Evolutionary conservation across 345 rosid species (phyloP).

Genomic region (Citrus medica): DNA sequence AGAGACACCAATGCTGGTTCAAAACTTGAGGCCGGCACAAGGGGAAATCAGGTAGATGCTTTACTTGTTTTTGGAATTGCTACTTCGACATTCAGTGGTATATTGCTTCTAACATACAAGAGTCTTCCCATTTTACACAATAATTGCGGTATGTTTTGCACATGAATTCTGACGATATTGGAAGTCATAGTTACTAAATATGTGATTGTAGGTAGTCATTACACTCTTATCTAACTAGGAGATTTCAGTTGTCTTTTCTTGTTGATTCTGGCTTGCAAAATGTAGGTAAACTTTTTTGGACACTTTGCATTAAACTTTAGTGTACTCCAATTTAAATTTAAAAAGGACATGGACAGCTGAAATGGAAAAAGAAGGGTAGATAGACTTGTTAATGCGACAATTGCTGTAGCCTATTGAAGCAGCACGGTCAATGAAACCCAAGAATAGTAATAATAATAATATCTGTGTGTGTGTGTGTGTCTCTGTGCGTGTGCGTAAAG

Average conservation of each 20-base stretch:
- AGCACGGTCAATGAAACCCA: not conserved
- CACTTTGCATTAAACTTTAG: not conserved
- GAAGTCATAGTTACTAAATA: not conserved
- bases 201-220: not conserved
- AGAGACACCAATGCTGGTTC: constrained; percentile 37
- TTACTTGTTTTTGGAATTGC: not conserved
- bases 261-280: not conserved
- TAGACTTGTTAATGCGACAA: not conserved
- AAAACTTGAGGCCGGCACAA: constrained; percentile 39
- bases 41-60: constrained; percentile 48
- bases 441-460: too few relatives aligned
- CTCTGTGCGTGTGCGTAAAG: too few relatives aligned
- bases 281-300: not conserved
- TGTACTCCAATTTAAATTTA: not conserved
- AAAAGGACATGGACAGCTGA: not conserved
- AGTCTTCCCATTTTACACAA: not conserved
- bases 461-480: too few relatives aligned
- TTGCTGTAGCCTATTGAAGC: not conserved
- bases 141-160: not conserved
- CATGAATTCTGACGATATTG: not conserved
- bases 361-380: not conserved
- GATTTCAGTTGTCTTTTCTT: not conserved
- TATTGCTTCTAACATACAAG: too few relatives aligned
- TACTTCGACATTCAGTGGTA: not conserved
- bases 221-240: not conserved